Conservation (phyloP, 2,329 filamentous ascomycete genomes). For the Stachybotrys elegans region DNA sequence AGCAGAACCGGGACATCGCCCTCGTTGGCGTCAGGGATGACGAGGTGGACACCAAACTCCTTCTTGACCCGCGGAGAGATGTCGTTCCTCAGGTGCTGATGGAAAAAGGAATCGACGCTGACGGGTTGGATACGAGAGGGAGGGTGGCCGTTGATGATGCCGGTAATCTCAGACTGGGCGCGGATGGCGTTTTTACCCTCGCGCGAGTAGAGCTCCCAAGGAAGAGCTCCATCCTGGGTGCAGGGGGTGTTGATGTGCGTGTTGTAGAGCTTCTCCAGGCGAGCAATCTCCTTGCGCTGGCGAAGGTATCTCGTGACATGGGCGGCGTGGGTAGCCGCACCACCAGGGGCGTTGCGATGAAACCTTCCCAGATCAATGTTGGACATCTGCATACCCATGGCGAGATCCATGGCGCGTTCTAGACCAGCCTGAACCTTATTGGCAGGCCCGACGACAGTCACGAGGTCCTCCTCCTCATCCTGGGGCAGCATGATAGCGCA, state of each 20-base stretch:
- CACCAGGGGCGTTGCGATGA: conserved; percentile 67
- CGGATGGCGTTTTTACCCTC: conserved; percentile 79
- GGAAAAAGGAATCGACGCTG: conserved; percentile 72
- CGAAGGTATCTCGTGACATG: conserved; percentile 85
- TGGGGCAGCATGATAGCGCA: conserved; percentile 80
- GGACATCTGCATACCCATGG: conserved; percentile 78
- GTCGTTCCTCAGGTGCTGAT: conserved; percentile 63
- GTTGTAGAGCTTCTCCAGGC: conserved; percentile 73
- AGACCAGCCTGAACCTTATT: conserved; percentile 69
- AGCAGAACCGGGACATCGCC: conserved; percentile 60
- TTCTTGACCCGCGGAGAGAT: conserved; percentile 59
- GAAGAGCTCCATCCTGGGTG: conserved; percentile 62
- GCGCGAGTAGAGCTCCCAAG: conserved; percentile 84
- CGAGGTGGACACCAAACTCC: conserved; percentile 66
- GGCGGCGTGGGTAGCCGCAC: conserved; percentile 72
- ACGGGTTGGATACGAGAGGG: conserved; percentile 65
- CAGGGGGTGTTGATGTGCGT: conserved; percentile 83
- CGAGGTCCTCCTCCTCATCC: conserved; percentile 72
- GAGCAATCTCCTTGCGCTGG: conserved; percentile 73
- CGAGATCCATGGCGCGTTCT: conserved; percentile 82
- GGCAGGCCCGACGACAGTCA: conserved; percentile 78
- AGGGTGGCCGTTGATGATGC: conserved; percentile 68
- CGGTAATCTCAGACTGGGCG: conserved; percentile 69
- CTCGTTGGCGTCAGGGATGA: conserved; percentile 62
- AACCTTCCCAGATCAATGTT: conserved; percentile 78